A percentile compares a stretch with the other conserved stretches of the same genome.
Conservation (phyloP, 139 green algal species). For the Chara braunii region DNA sequence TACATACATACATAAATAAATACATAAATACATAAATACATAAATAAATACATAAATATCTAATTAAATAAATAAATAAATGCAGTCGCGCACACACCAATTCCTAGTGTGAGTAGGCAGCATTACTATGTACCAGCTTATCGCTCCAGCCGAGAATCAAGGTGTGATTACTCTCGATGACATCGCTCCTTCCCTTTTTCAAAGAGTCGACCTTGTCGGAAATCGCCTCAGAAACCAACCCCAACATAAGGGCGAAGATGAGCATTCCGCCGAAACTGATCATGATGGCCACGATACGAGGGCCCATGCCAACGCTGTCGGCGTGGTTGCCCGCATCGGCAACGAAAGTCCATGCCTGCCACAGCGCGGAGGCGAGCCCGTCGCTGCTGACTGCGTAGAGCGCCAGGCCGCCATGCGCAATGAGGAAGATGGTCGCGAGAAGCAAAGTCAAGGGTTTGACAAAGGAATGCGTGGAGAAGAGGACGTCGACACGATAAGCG, state of each 20-base stretch:
- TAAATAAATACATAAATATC: too few relatives aligned
- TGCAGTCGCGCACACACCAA: too few relatives aligned
- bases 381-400: constrained; percentile 42
- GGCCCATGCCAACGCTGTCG: constrained; percentile 19
- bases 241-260: constrained; percentile 52
- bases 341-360: constrained; percentile 35
- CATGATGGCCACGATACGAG: constrained; percentile 34
- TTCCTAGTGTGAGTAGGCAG: too few relatives aligned
- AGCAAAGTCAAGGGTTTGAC: constrained; percentile 48
- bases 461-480: constrained; percentile 45
- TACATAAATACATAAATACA: too few relatives aligned
- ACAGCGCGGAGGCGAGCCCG: constrained; percentile 6
- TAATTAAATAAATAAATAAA: too few relatives aligned
- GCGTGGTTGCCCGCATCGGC: constrained; percentile 33
- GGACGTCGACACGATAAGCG: constrained; percentile 43
- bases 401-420: constrained; percentile 42
- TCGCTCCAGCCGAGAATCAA: constrained; percentile 56
- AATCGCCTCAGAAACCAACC: constrained; percentile 50
- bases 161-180: constrained; percentile 52
- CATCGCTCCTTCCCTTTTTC: constrained; percentile 46
- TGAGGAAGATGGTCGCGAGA: constrained; percentile 43
- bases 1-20: too few relatives aligned
- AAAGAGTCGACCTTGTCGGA: constrained; percentile 49
- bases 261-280: constrained; percentile 52
- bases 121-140: constrained; percentile 41